Percentiles rank a stretch among this genome's conserved stretches.
Evolutionary conservation across 2,329 filamentous ascomycete species (phyloP).

Genomic region (Botrytis pseudocinerea): DNA sequence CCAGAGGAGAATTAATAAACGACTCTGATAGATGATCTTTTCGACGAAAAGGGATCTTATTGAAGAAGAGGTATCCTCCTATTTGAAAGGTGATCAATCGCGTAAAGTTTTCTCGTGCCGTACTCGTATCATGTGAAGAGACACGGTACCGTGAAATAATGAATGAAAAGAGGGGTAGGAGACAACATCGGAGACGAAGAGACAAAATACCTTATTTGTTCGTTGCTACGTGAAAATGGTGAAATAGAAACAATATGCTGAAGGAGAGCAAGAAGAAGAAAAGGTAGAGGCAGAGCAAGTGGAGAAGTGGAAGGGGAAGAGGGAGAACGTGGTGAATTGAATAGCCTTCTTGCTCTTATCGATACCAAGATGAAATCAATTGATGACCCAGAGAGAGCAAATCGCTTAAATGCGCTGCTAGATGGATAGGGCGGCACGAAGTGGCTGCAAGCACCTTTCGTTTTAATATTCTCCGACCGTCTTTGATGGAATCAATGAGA

Average conservation of each 20-base stretch:
- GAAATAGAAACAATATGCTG: background rate
- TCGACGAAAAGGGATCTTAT: background rate
- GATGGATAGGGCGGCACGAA: conserved; percentile 12
- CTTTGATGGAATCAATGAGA: background rate
- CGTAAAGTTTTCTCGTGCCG: conserved; percentile 20
- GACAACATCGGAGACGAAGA: background rate
- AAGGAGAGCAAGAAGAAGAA: background rate
- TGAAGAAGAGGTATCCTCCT: conserved; percentile 8
- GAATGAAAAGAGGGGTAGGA: conserved; percentile 2
- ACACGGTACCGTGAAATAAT: background rate
- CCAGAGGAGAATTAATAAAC: background rate
- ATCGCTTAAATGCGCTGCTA: conserved; percentile 10
- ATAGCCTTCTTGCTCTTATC: conserved; percentile 6
- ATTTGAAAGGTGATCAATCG: conserved; percentile 12
- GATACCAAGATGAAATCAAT: conserved; percentile 15
- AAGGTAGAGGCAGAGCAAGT: background rate
- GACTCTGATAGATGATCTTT: background rate
- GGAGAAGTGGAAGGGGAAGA: background rate
- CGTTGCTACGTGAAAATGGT: background rate
- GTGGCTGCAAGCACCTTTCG: background rate
- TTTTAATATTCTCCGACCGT: background rate
- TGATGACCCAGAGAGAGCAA: conserved; percentile 2
- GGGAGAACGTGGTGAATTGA: background rate
- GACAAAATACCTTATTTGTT: background rate
- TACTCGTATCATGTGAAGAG: conserved; percentile 17